Evolutionary conservation across 371 early-diverging fungal species (phyloP).

Genomic region (Capillidium heterosporum): DNA sequence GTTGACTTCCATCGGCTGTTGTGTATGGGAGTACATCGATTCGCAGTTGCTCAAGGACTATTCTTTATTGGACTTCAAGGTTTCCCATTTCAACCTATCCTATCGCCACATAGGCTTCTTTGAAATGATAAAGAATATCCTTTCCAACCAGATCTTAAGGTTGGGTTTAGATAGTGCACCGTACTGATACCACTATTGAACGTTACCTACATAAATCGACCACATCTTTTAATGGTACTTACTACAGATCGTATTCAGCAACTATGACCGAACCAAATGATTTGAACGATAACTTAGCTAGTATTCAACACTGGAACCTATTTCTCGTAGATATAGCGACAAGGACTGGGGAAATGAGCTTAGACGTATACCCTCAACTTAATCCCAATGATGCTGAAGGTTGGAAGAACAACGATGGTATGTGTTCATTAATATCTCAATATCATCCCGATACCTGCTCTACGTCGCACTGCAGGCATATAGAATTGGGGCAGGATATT

Average conservation of each 20-base stretch:
- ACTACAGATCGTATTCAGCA: not conserved
- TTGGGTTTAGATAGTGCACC: not conserved
- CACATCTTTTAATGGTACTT: not conserved
- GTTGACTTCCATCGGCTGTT: not conserved
- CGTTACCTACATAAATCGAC: not conserved
- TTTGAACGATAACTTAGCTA: not conserved
- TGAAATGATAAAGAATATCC: not conserved
- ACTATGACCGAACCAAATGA: not conserved
- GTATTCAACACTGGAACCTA: not conserved
- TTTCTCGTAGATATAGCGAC: not conserved
- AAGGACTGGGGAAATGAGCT: not conserved
- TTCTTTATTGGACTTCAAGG: too few relatives aligned
- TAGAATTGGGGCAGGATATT: too few relatives aligned
- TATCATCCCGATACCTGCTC: not conserved
- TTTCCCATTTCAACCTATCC: too few relatives aligned
- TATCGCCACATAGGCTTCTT: too few relatives aligned
- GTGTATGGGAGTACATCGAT: not conserved
- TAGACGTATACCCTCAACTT: not conserved
- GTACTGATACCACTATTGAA: not conserved
- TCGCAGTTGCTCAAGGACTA: not conserved
- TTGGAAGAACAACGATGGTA: not conserved
- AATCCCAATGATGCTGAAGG: not conserved
- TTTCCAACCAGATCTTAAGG: not conserved
- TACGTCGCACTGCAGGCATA: not conserved
- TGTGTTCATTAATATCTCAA: not conserved